A percentile compares a stretch with the other conserved stretches of the same genome.
Evolutionary conservation across 2,329 filamentous ascomycete species (phyloP).

Genomic region (Fusarium nygamai): DNA sequence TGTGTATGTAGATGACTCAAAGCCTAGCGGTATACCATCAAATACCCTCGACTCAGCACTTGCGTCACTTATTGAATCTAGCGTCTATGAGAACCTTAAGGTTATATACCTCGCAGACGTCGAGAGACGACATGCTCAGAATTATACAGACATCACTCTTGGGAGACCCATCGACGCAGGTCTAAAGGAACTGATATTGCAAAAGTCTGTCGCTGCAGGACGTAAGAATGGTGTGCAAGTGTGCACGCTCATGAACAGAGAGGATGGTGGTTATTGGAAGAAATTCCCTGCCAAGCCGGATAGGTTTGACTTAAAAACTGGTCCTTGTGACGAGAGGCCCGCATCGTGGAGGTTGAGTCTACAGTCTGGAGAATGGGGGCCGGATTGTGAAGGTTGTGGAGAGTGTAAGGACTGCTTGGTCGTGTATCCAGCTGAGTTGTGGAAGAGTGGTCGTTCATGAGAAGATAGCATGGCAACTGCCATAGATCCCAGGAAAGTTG

Average conservation of each 20-base stretch:
- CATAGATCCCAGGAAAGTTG: neutral
- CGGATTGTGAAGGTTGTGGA: conserved; percentile 24
- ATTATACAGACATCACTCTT: accelerated
- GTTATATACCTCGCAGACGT: conserved; percentile 19
- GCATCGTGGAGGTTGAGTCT: conserved; percentile 8
- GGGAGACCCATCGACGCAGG: accelerated
- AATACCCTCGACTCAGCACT: conserved; percentile 4
- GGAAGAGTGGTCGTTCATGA: neutral
- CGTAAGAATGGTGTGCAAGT: conserved; percentile 9
- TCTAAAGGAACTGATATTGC: neutral
- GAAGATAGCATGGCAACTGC: too few relatives aligned
- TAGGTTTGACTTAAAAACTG: conserved; percentile 25
- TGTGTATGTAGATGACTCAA: accelerated
- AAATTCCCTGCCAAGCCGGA: conserved; percentile 23
- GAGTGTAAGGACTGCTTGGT: conserved; percentile 17
- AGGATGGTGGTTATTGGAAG: conserved; percentile 22
- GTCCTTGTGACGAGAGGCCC: conserved; percentile 16
- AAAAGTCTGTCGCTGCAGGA: conserved; percentile 11
- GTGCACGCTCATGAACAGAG: conserved; percentile 17
- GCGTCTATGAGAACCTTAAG: neutral
- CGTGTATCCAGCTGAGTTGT: conserved; percentile 25
- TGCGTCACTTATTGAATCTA: conserved; percentile 3
- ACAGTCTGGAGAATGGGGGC: conserved; percentile 16
- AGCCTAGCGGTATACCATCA: neutral
- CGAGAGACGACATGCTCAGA: neutral